Evolutionary conservation across 1,139 yeast species (phyloP), one percentile per base, ranked within the genome.

Genomic region (Taiozyma sp.): DNA sequence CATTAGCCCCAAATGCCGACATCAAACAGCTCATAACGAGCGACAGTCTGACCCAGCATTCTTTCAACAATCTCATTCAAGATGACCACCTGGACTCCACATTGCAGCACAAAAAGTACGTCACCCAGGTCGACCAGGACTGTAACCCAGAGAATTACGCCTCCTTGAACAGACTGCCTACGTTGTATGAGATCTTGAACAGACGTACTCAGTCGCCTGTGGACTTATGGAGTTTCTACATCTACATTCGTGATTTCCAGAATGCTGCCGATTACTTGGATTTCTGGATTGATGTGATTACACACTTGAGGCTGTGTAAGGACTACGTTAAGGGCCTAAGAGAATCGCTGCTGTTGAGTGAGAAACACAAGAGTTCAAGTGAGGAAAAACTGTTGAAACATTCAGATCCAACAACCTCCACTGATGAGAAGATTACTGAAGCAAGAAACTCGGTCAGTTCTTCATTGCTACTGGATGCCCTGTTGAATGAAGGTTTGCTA

Each of bases 211-310:
- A 81, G 56, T 69, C 91, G 0, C 99, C 98, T 0, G 93, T 90
- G 24, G 97, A 93, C 68, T 71, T 93, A 48, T 88, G 91, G 86
- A 83, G 95, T 4, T 93, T 91, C 68, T 93, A 93, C 66, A 83
- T 85, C 50, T 93, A 81, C 64, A 85, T 93, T 86, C 80, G 91
- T 51, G 96, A 90, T 64, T 88, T 88, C 56, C 96, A 91, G 58
- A 80, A 85, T 56, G 86, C 90, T 30, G 89, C 88, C 24, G 96
- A 93, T 64, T 91, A 88, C 63, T 74, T 91, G 49, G 98, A 93
- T 67, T 93, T 91, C 62, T 87, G 95, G 95, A 85, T 93, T 48
- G 99, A 93, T 62, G 82, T 89, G 42, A 88, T 90, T 55, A 88
- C 89, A 55, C 98, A 93, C 66, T 74, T 88, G 62, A 81, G 90